A percentile compares a stretch with the other conserved stretches of the same genome.
These are phyloP conservation scores for Barnettozyma siamensis DNA, from an alignment of 805 yeast genomes.

Conservation along the genomic window DNA sequence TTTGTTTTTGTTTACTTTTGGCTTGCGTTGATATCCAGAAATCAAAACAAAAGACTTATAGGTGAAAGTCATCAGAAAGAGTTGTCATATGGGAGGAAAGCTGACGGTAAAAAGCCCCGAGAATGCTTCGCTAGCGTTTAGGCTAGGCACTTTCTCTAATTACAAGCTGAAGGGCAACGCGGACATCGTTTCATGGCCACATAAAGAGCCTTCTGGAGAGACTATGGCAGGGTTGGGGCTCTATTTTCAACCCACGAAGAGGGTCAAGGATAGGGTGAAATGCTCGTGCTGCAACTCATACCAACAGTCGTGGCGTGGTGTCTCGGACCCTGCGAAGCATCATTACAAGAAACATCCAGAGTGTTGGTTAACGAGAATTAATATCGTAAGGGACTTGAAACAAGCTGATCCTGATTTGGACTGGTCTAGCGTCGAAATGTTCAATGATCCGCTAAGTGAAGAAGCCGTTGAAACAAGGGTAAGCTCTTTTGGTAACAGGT, in stretches of 20 bases:
- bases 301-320: constrained; percentile 52
- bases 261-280: constrained; percentile 44
- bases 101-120: background rate
- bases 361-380: constrained; percentile 24
- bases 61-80: too few relatives aligned
- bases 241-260: constrained; percentile 50
- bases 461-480: constrained; percentile 30
- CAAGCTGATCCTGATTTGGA: constrained; percentile 14
- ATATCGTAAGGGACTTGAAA: background rate
- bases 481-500: constrained; percentile 36
- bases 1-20: constrained; percentile 5
- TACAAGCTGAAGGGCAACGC: constrained; percentile 9
- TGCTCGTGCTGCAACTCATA: constrained; percentile 53
- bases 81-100: background rate
- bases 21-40: too few relatives aligned
- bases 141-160: constrained; percentile 14
- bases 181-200: constrained; percentile 22
- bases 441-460: constrained; percentile 31
- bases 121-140: background rate
- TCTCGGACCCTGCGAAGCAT: constrained; percentile 43
- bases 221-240: constrained; percentile 57
- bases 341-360: constrained; percentile 33
- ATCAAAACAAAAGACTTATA: background rate
- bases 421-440: constrained; percentile 17
- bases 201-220: constrained; percentile 25